Base-by-base conservation (phyloP, 257 asterid genomes). In the Petunia axillaris region DNA sequence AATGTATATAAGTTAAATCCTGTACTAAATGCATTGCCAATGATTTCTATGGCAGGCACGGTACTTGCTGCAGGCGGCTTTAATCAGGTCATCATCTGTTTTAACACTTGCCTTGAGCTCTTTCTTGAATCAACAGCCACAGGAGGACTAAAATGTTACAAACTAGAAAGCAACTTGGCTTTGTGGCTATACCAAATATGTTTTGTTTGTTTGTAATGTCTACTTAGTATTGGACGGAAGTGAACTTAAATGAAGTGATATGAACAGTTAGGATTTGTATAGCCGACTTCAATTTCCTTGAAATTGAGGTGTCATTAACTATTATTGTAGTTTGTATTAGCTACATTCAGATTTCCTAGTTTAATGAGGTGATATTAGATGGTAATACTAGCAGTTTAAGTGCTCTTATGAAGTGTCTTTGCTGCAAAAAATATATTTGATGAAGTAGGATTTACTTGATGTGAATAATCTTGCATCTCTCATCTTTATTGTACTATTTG, bases 81-180 rank as follows among this genome's bases (percentile, higher is more conserved):
- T 81, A 16, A 15, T 46, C 2, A 44, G 65, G 1, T 40, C 71
- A 11, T 77, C 81, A 60, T 59, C 67, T n/a, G 80, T 55, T 81
- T 75, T 81, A 41, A 81, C 67, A 4, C 15, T 59, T 81, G 84
- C 46, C 46, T 52, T 73, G 53, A 40, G 15, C 40, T 67, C 78
- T 44, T 46, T 68, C 62, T 59, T 80, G 73, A 41, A 36, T 50
- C 25, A 62, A 16, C 5, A 43, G 1, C 16, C 44, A 80, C 65
- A 58, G 50, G 13, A 3, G 13, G 58, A 70, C 76, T 70, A 70
- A 46, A 4, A 46, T 44, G 76, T 16, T 43, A n/a, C 55, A n/a
- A n/a, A n/a, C n/a, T n/a, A n/a, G n/a, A n/a, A 67, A 67, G 55
- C 55, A n/a, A 15, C 55, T 67, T 41, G 53, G 6, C 53, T 66